Conservation (phyloP, 345 rosid genomes). For the Corchorus olitorius region DNA sequence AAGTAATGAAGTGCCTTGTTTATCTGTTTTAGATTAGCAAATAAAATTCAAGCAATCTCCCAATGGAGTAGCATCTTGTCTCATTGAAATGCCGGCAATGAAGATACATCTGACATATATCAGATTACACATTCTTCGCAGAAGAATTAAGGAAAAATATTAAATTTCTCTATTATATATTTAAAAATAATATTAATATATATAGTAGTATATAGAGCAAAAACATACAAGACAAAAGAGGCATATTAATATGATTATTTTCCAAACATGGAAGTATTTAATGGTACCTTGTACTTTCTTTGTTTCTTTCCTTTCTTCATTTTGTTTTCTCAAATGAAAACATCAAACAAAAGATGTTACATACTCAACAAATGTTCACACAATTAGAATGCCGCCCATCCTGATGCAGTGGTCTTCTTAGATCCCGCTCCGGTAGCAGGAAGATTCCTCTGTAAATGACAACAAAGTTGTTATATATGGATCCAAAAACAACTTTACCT, state of each 20-base stretch:
- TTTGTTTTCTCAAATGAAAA: constrained; percentile 23
- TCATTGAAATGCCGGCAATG: neutral
- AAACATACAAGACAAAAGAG: constrained; percentile 1
- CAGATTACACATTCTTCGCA: neutral
- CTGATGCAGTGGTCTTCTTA: constrained; percentile 68
- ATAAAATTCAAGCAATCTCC: neutral
- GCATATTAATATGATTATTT: constrained; percentile 20
- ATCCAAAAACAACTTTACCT: neutral
- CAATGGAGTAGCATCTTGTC: neutral
- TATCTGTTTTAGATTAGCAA: neutral
- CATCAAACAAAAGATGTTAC: constrained; percentile 27
- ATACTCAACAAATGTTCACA: constrained; percentile 24
- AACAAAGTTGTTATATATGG: constrained; percentile 1
- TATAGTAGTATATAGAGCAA: neutral
- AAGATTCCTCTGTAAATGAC: constrained; percentile 69
- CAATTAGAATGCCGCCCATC: constrained; percentile 94
- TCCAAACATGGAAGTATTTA: constrained; percentile 20
- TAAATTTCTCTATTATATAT: constrained; percentile 14
- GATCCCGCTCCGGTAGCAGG: constrained; percentile 65
- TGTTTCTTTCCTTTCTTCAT: constrained; percentile 20
- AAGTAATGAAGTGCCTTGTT: too few relatives aligned
- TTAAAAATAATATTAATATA: neutral
- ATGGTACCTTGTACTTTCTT: constrained; percentile 20
- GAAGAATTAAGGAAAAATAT: neutral
- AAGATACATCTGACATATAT: neutral